Conservation (phyloP, 441 rosid genomes). For the Gossypium schwendimanii region DNA sequence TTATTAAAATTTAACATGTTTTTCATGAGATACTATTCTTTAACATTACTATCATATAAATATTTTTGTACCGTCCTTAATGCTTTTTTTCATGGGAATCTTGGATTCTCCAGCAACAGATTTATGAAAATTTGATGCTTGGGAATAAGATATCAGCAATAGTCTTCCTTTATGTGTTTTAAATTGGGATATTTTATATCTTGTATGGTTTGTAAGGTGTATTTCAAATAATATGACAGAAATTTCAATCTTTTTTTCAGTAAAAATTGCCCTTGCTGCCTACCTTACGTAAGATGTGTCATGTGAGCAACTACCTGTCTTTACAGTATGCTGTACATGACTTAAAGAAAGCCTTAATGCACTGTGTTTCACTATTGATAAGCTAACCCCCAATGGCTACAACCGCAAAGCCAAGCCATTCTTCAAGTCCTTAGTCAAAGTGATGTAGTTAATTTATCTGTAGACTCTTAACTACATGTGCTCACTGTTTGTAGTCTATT, state of each 20-base stretch:
- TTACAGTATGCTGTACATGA: background rate
- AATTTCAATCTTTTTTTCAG: background rate
- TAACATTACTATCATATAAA: background rate
- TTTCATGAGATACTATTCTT: background rate
- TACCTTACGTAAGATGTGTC: background rate
- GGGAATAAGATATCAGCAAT: background rate
- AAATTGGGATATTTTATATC: background rate
- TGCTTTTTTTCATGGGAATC: background rate
- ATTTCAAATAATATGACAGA: background rate
- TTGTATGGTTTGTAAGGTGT: background rate
- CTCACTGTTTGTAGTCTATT: background rate
- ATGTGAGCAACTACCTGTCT: background rate
- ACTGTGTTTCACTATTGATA: background rate
- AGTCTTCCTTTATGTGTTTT: background rate
- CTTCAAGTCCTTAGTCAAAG: background rate
- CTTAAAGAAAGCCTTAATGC: background rate
- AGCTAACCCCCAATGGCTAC: background rate
- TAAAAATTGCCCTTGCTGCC: background rate
- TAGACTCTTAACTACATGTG: background rate
- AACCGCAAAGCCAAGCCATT: background rate
- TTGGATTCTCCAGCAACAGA: background rate
- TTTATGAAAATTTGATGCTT: constrained; percentile 4
- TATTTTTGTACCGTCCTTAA: background rate
- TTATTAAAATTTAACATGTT: background rate
- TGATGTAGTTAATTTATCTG: background rate